Evolutionary conservation across 2,329 filamentous ascomycete species (phyloP).

Genomic region (Penicillium thymicola): DNA sequence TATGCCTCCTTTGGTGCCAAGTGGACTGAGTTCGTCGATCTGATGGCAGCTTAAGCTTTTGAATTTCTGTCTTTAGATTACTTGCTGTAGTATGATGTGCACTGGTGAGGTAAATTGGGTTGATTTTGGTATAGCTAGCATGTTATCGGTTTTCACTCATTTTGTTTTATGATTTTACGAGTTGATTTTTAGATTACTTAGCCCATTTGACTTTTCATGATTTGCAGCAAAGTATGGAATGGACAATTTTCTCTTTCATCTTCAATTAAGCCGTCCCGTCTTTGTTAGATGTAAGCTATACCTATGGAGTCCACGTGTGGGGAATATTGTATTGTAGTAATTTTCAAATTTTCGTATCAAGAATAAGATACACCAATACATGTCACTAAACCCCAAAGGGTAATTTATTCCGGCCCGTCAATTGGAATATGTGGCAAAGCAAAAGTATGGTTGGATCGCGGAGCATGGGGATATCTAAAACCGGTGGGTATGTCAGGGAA

Average conservation of each 20-base stretch:
- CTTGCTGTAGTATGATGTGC: background rate
- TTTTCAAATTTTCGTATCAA: background rate
- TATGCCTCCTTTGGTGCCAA: conserved; percentile 40
- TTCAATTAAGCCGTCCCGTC: background rate
- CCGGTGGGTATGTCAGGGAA: background rate
- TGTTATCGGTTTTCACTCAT: background rate
- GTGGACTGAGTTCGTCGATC: conserved; percentile 39
- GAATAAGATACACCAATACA: background rate
- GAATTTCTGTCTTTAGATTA: background rate
- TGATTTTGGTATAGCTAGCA: background rate
- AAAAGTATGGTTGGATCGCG: background rate
- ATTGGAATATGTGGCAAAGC: background rate
- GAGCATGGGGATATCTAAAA: background rate
- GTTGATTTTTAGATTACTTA: background rate
- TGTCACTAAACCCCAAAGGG: background rate
- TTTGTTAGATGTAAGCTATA: background rate
- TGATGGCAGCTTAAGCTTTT: conserved; percentile 27
- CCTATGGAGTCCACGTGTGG: background rate
- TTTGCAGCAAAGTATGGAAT: background rate
- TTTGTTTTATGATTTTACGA: background rate
- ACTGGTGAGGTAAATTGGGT: background rate
- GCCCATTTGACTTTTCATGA: background rate
- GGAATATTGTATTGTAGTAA: background rate
- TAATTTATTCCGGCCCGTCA: background rate
- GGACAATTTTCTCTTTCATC: background rate